Evolutionary conservation across 1,284 basidiomycete species (phyloP).

Genomic region (Puccinia hordei): DNA sequence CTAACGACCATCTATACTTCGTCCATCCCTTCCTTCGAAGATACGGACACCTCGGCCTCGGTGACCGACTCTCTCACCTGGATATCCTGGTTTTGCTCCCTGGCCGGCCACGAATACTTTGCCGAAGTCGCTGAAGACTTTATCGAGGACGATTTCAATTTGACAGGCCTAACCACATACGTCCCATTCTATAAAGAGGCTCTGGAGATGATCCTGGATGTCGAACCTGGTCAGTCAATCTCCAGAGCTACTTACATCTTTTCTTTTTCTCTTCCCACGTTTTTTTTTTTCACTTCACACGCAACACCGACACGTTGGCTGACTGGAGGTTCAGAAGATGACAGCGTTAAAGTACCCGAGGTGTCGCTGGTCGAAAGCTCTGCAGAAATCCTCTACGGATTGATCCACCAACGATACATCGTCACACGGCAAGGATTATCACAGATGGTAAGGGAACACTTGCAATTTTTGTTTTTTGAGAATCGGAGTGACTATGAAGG

Average conservation of each 20-base stretch:
- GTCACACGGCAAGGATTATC: slow-evolving; percentile 89
- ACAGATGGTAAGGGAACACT: slow-evolving; percentile 73
- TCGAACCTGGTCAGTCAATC: slow-evolving; percentile 72
- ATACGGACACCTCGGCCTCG: slow-evolving; percentile 28
- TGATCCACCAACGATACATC: slow-evolving; percentile 97
- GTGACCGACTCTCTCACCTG: slow-evolving; percentile 68
- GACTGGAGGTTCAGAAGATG: slow-evolving; percentile 68
- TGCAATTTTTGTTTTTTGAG: not conserved
- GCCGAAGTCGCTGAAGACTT: slow-evolving; percentile 85
- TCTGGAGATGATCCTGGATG: slow-evolving; percentile 99
- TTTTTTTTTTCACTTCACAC: not conserved
- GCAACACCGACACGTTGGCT: not conserved
- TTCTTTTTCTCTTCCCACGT: too few species aligned
- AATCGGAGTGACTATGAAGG: not conserved
- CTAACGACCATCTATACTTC: not conserved
- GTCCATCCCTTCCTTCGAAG: not conserved
- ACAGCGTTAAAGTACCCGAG: slow-evolving; percentile 75
- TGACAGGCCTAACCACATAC: slow-evolving; percentile 90
- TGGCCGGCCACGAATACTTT: slow-evolving; percentile 99
- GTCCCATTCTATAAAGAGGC: slow-evolving; percentile 99
- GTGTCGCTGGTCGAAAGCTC: slow-evolving; percentile 98
- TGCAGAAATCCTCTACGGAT: slow-evolving; percentile 93
- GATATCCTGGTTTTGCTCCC: slow-evolving; percentile 98
- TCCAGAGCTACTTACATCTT: too few species aligned
- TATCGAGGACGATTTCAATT: slow-evolving; percentile 99